These are phyloP conservation scores for Ceratocystiopsis minuta DNA, from an alignment of 2,329 filamentous ascomycete species.

Conservation along the genomic window DNA sequence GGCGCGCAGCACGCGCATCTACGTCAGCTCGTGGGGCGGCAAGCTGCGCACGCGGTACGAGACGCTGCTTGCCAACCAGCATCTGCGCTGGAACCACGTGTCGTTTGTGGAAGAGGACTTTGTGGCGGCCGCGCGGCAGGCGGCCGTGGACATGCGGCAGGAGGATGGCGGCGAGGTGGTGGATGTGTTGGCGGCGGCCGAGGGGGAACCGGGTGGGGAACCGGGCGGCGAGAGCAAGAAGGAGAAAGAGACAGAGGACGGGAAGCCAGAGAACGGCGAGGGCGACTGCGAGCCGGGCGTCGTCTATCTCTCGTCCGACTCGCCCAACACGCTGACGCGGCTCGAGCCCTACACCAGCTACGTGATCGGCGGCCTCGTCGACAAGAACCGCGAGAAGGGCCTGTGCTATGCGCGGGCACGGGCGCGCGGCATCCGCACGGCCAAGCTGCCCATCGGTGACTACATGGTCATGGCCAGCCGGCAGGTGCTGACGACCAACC, in stretches of 20 bases:
- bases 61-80: slow-evolving; percentile 49
- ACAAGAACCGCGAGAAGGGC: slow-evolving; percentile 91
- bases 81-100: slow-evolving; percentile 65
- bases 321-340: slow-evolving; percentile 63
- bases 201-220: too few relatives aligned
- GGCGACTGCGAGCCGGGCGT: slow-evolving; percentile 25
- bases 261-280: slow-evolving; percentile 5
- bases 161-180: slow-evolving; percentile 36
- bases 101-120: slow-evolving; percentile 60
- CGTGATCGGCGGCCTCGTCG: slow-evolving; percentile 83
- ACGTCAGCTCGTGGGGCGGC: slow-evolving; percentile 62
- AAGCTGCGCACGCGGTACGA: slow-evolving; percentile 59
- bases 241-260: not conserved
- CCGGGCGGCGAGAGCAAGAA: too few relatives aligned
- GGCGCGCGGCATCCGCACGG: slow-evolving; percentile 63
- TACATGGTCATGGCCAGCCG: slow-evolving; percentile 83
- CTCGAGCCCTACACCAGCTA: slow-evolving; percentile 82
- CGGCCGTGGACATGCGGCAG: slow-evolving; percentile 49
- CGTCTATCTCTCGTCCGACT: slow-evolving; percentile 84
- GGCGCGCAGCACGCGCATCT: slow-evolving; percentile 50
- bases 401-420: slow-evolving; percentile 73
- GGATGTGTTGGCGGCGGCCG: slow-evolving; percentile 32
- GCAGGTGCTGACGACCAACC: slow-evolving; percentile 78
- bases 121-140: slow-evolving; percentile 44
- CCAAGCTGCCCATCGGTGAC: slow-evolving; percentile 84